Percentiles rank a stretch among this genome's conserved stretches.
phyloP scores from a whole-genome alignment of 1,284 basidiomycete species.

The Rhodotorula sp. region DNA sequence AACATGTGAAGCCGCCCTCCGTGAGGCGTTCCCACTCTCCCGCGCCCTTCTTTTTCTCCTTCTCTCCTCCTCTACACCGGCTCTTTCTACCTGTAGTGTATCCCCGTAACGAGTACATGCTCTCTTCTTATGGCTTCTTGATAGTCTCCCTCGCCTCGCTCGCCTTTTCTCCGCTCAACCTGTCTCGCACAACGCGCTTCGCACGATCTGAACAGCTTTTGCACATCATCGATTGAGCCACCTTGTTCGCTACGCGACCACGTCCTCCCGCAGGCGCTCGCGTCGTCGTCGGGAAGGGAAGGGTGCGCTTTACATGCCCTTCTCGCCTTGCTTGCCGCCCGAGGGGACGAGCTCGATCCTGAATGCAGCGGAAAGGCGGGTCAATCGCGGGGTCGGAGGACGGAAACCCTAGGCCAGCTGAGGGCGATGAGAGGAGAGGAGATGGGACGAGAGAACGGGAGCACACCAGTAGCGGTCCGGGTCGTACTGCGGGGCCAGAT shows the following conservation, averaged over 20 bases:
- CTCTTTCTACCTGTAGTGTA: too few species aligned
- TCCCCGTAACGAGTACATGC: too few species aligned
- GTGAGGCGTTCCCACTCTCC: too few species aligned
- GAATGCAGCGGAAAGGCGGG: neutral
- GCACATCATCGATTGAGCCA: neutral
- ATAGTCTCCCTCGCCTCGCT: too few species aligned
- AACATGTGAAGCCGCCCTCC: too few species aligned
- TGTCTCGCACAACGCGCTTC: too few species aligned
- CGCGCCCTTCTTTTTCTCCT: too few species aligned
- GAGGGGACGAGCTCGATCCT: conserved; percentile 20
- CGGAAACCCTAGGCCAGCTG: too few species aligned
- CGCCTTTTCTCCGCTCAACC: too few species aligned
- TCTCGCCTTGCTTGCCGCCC: conserved; percentile 17
- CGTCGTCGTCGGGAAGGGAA: neutral
- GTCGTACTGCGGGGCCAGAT: conserved; percentile 8
- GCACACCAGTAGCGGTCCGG: conserved; percentile 21
- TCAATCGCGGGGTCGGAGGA: too few species aligned
- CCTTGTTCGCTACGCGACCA: neutral
- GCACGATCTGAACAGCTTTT: neutral
- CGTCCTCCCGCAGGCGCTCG: neutral
- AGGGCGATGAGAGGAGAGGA: fast-evolving
- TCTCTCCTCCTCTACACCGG: too few species aligned
- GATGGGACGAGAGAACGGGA: fast-evolving
- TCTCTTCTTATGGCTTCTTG: too few species aligned
- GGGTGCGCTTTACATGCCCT: conserved; percentile 2